Evolutionary conservation across 306 rosid genomes (phyloP).

Genomic region (Geum urbanum): DNA sequence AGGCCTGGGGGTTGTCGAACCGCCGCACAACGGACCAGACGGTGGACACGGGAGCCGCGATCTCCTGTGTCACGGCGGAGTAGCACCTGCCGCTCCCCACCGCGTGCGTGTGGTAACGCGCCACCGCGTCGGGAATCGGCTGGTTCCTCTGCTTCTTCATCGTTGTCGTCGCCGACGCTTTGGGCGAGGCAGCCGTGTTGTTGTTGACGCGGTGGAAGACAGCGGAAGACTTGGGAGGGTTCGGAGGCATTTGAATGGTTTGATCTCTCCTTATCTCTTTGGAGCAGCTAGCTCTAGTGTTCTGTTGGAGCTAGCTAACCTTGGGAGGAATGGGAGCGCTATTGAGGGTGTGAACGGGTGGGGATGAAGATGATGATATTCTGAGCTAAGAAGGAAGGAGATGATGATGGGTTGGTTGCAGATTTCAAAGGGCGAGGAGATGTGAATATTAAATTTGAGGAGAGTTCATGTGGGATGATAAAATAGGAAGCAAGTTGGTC

Average conservation of each 20-base stretch:
- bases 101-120: constrained; percentile 54
- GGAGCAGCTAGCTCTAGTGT: too few relatives aligned
- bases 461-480: constrained; percentile 39
- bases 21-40: constrained; percentile 96
- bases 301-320: background rate
- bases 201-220: constrained; percentile 48
- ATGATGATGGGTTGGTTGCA: constrained; percentile 3
- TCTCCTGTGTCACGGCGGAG: constrained; percentile 79
- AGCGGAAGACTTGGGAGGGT: constrained; percentile 50
- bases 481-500: constrained; percentile 34
- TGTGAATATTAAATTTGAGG: constrained; percentile 4
- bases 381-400: background rate
- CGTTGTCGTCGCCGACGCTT: background rate
- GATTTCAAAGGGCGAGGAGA: background rate
- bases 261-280: background rate
- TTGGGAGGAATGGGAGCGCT: background rate
- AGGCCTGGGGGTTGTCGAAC: constrained; percentile 91
- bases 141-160: background rate
- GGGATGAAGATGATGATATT: background rate
- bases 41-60: constrained; percentile 70
- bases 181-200: background rate
- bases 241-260: constrained; percentile 37
- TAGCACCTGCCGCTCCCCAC: constrained; percentile 58
- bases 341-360: background rate
- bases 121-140: constrained; percentile 51